Conservation (phyloP, 257 asterid genomes). For the Ehretia macrophylla region DNA sequence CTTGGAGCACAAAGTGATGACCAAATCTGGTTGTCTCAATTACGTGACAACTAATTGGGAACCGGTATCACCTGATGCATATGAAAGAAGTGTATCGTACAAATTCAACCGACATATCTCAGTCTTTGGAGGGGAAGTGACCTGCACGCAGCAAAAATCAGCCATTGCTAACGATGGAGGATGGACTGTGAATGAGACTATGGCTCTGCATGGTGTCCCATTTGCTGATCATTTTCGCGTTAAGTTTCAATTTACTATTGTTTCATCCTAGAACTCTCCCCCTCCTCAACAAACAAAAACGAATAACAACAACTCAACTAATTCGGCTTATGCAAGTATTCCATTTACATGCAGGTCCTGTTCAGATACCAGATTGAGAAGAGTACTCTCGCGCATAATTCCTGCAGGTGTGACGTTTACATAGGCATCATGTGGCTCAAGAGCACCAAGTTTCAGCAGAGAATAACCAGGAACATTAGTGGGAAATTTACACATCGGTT, state of each 20-base stretch:
- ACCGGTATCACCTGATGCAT: slow-evolving; percentile 23
- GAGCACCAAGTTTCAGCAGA: slow-evolving; percentile 53
- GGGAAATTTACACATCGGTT: slow-evolving; percentile 48
- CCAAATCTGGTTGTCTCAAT: slow-evolving; percentile 71
- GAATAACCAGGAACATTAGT: slow-evolving; percentile 56
- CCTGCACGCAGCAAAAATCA: slow-evolving; percentile 60
- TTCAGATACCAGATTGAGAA: slow-evolving; percentile 52
- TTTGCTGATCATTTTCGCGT: slow-evolving; percentile 68
- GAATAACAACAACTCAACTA: too few species aligned
- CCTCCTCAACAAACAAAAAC: not conserved
- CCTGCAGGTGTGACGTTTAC: slow-evolving; percentile 52
- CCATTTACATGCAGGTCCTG: slow-evolving; percentile 45
- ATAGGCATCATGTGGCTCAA: slow-evolving; percentile 76
- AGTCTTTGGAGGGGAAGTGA: slow-evolving; percentile 76
- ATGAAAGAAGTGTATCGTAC: slow-evolving; percentile 62
- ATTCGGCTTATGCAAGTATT: not conserved
- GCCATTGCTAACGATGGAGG: slow-evolving; percentile 39
- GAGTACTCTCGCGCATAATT: slow-evolving; percentile 33
- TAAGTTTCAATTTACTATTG: slow-evolving; percentile 20
- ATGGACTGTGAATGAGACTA: slow-evolving; percentile 61
- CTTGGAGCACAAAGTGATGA: slow-evolving; percentile 70
- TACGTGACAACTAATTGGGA: slow-evolving; percentile 65
- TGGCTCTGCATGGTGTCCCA: slow-evolving; percentile 70
- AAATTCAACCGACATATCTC: slow-evolving; percentile 63
- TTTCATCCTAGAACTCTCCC: not conserved